A percentile compares a stretch with the other conserved stretches of the same genome.
Evolutionary conservation across 2,329 filamentous ascomycete genomes (phyloP).

Genomic region (Xylariaceae sp.): DNA sequence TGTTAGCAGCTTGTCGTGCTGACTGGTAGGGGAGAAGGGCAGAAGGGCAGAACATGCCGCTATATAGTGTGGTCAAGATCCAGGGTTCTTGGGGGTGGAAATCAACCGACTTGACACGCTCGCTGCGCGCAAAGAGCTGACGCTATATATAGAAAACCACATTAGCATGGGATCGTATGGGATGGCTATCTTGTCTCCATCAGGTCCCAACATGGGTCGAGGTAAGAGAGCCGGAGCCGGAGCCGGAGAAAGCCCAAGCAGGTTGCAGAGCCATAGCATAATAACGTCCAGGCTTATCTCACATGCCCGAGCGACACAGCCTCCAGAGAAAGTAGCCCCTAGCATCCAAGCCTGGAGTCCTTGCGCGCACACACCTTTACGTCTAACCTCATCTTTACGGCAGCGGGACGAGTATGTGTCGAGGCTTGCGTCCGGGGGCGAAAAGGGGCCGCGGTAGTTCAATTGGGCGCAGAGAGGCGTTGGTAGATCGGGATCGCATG

Average conservation of each 20-base stretch:
- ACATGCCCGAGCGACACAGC: not conserved
- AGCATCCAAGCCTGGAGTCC: not conserved
- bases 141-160: slow-evolving; percentile 47
- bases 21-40: slow-evolving; percentile 10
- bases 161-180: slow-evolving; percentile 11
- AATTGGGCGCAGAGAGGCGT: slow-evolving; percentile 11
- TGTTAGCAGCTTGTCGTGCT: slow-evolving; percentile 15
- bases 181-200: not conserved
- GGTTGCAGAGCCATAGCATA: not conserved
- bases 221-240: not conserved
- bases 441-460: not conserved
- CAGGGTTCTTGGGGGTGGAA: slow-evolving; percentile 97
- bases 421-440: not conserved
- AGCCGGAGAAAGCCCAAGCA: not conserved
- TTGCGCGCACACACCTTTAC: slow-evolving; percentile 28
- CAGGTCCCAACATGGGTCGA: not conserved
- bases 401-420: slow-evolving; percentile 10
- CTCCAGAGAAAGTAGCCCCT: not conserved
- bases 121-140: slow-evolving; percentile 81
- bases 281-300: not conserved
- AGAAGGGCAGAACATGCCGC: slow-evolving; percentile 61
- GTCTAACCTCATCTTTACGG: slow-evolving; percentile 32
- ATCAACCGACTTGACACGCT: slow-evolving; percentile 94
- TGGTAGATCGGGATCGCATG: slow-evolving; percentile 11
- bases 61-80: slow-evolving; percentile 94